Evolutionary conservation across 352 stramenopile genomes (phyloP).

Genomic region (Lagenidium giganteum): DNA sequence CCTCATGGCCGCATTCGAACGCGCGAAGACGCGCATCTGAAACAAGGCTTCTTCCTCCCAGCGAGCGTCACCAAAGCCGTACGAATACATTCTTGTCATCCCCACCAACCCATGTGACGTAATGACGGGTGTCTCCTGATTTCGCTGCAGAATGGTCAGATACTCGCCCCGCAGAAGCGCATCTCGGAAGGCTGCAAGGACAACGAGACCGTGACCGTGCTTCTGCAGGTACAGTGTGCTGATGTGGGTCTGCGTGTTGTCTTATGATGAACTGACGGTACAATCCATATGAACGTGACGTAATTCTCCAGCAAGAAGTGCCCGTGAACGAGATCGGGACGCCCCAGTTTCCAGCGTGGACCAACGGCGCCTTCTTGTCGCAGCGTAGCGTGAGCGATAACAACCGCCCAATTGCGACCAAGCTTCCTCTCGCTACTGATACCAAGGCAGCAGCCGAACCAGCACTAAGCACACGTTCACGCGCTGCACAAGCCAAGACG

Average conservation of each 20-base stretch:
- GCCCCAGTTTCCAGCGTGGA: conserved; percentile 61
- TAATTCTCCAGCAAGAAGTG: conserved; percentile 81
- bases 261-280: neutral
- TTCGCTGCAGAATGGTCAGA: conserved; percentile 29
- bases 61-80: conserved; percentile 37
- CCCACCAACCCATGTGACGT: neutral
- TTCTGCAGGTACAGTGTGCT: conserved; percentile 42
- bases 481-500: conserved; percentile 4
- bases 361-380: conserved; percentile 48
- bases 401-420: neutral
- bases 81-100: neutral
- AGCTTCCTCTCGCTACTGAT: neutral
- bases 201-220: conserved; percentile 57
- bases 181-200: conserved; percentile 70
- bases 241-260: neutral
- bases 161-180: conserved; percentile 39
- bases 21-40: conserved; percentile 67
- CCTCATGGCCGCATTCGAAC: conserved; percentile 70
- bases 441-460: conserved; percentile 1
- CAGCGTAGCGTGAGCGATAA: conserved; percentile 4
- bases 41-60: conserved; percentile 79
- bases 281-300: no score
- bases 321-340: conserved; percentile 78
- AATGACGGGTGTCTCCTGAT: neutral
- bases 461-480: no score